These are phyloP conservation scores for Silene coronaria DNA, from an alignment of 179 eudicot species.

Conservation along the genomic window DNA sequence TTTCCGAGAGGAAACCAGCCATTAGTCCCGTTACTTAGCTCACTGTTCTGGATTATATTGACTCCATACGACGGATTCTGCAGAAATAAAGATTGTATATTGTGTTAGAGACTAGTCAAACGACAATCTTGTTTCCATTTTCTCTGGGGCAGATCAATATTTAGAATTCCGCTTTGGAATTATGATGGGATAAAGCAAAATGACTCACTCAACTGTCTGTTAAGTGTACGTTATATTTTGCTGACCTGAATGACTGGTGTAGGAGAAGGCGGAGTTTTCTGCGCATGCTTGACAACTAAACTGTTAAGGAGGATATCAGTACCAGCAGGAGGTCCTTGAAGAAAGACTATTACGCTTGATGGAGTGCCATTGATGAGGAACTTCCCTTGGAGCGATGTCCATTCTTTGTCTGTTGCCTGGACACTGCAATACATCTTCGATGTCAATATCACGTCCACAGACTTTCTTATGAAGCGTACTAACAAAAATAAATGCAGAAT, in stretches of 20 bases:
- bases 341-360: slow-evolving; percentile 49
- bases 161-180: neutral
- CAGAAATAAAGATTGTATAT: neutral
- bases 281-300: slow-evolving; percentile 63
- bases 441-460: too few species aligned
- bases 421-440: slow-evolving; percentile 35
- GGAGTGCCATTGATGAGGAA: slow-evolving; percentile 70
- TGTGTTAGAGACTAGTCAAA: slow-evolving; percentile 7
- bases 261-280: slow-evolving; percentile 59
- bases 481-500: too few species aligned
- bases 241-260: slow-evolving; percentile 70
- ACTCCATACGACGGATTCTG: slow-evolving; percentile 59
- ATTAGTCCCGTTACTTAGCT: slow-evolving; percentile 58
- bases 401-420: slow-evolving; percentile 78
- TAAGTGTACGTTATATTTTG: too few species aligned
- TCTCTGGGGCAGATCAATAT: neutral
- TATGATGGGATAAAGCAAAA: neutral
- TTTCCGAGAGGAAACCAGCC: slow-evolving; percentile 80
- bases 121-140: neutral
- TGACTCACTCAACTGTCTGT: too few species aligned
- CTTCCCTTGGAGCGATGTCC: slow-evolving; percentile 72
- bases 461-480: too few species aligned
- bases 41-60: slow-evolving; percentile 65
- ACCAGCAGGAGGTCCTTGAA: slow-evolving; percentile 90
- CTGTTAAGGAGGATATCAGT: slow-evolving; percentile 75